phyloP scores from a whole-genome alignment of 2,329 filamentous ascomycete genomes.

The Fusarium chlamydosporum region DNA sequence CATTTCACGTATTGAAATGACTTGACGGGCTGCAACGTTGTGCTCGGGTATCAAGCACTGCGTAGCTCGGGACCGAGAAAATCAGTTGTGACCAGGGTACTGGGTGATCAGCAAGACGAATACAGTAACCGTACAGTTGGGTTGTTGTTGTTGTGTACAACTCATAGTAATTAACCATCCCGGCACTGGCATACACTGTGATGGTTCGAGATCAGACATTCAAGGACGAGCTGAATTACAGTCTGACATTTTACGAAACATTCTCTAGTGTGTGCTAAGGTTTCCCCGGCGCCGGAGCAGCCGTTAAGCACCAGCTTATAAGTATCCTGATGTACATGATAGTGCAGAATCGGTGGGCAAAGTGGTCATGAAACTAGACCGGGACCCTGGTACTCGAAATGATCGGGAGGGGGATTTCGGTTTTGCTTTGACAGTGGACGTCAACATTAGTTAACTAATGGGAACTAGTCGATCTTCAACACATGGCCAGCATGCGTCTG shows the following conservation, averaged over 20 bases:
- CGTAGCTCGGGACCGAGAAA: slow-evolving; percentile 19
- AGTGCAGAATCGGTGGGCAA: slow-evolving; percentile 16
- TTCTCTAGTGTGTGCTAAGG: slow-evolving; percentile 6
- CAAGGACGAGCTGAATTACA: neutral
- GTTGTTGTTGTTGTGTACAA: neutral
- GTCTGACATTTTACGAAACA: neutral
- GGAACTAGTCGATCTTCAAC: slow-evolving; percentile 29
- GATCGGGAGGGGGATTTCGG: slow-evolving; percentile 16
- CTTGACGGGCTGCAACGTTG: slow-evolving; percentile 2
- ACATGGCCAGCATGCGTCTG: slow-evolving; percentile 9
- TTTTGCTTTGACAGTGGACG: slow-evolving; percentile 12
- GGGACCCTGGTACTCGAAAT: slow-evolving; percentile 32
- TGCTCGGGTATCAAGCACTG: slow-evolving; percentile 2
- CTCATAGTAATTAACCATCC: neutral
- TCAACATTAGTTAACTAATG: slow-evolving; percentile 28
- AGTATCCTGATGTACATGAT: slow-evolving; percentile 28
- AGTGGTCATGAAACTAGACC: slow-evolving; percentile 36
- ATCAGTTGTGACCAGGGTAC: slow-evolving; percentile 1
- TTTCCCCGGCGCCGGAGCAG: slow-evolving; percentile 10
- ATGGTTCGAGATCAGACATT: neutral
- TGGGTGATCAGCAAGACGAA: slow-evolving; percentile 2
- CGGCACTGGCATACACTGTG: neutral
- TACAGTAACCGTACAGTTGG: neutral
- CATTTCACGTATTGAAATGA: slow-evolving; percentile 2
- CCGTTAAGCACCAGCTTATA: slow-evolving; percentile 19